Base-by-base conservation (phyloP, 1,284 basidiomycete genomes). In the Puccinia horiana region DNA sequence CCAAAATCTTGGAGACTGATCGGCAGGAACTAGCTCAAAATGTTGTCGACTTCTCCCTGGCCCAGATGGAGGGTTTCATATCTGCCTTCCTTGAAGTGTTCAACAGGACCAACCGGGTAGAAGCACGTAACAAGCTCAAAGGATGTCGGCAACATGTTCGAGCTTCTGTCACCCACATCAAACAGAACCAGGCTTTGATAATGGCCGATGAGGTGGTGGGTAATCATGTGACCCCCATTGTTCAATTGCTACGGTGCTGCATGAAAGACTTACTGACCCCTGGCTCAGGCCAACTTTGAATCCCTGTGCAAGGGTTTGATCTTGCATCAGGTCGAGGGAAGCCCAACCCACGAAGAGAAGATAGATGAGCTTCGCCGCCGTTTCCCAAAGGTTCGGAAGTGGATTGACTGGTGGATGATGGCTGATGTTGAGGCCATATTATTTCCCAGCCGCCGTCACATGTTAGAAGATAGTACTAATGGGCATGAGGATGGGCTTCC, bases 311-410 rank as follows among this genome's bases (percentile, higher is more conserved):
- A 16, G 26, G 20, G 49, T 37, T 8, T 11, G 11, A 14, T 75
- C 8, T 56, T 75, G 23, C n/a, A 35, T 5, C 8, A n/a, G n/a
- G n/a, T 9, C 23, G 26, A 49, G 26, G 72, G 47, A 12, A 32
- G n/a, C 11, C 29, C 40, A 8, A 76, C 52, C 12, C 74, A 58
- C 23, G 74, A 76, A 44, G 32, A 76, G 40, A 76, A 63, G 58
- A n/a, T 76, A 8, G 56, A 76, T 32, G 29, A 76, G 18, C n/a
- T 76, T 37, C 29, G 20, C 2, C 12, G 58, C 3, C 23, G 40
- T 12, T 63, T 76, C 63, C 56, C 74, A 61, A 35, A 44, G n/a
- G 32, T 32, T 11, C 61, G 54, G 29, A 4, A 29, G 14, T 76
- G 74, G 74, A 9, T 58, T 16, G 49, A 76, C 20, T 76, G 74